A percentile compares a stretch with the other conserved stretches of the same genome.
phyloP scores from a whole-genome alignment of 2,329 filamentous ascomycete genomes.

The Microcera coccophila region DNA sequence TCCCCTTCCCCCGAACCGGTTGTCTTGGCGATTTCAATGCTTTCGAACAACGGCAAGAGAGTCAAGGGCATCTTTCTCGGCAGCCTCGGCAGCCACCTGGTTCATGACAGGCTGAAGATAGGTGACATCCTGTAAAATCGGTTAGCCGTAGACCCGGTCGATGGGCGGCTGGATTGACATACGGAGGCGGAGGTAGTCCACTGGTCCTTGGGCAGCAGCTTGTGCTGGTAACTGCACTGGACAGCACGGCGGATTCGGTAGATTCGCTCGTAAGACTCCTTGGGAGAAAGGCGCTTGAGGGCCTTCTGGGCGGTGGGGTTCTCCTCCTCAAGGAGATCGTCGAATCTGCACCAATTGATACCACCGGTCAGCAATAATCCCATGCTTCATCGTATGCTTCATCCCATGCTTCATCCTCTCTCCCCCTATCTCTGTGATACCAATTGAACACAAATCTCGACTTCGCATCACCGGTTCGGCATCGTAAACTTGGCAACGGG shows the following conservation, averaged over 20 bases:
- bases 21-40: conserved; percentile 35
- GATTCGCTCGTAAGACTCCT: conserved; percentile 93
- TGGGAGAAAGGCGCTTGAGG: conserved; percentile 81
- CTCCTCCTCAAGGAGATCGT: conserved; percentile 94
- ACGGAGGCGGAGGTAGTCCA: conserved; percentile 58
- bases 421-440: no score
- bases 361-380: conserved; percentile 20
- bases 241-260: conserved; percentile 95
- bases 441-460: conserved; percentile 19
- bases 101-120: conserved; percentile 54
- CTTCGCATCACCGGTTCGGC: conserved; percentile 2
- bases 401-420: neutral
- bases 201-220: conserved; percentile 59
- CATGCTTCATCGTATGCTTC: neutral
- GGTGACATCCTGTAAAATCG: conserved; percentile 42
- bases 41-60: conserved; percentile 48
- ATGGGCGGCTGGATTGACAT: conserved; percentile 16
- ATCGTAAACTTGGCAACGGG: neutral
- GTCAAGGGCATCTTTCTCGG: conserved; percentile 52
- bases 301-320: conserved; percentile 80
- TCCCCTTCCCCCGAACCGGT: conserved; percentile 6
- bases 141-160: conserved; percentile 13
- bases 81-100: conserved; percentile 47
- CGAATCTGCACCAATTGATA: conserved; percentile 58
- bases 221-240: conserved; percentile 66